A percentile compares a stretch with the other conserved stretches of the same genome.
Conservation (phyloP, 352 stramenopile genomes). For the Globisporangium mamillatum region DNA sequence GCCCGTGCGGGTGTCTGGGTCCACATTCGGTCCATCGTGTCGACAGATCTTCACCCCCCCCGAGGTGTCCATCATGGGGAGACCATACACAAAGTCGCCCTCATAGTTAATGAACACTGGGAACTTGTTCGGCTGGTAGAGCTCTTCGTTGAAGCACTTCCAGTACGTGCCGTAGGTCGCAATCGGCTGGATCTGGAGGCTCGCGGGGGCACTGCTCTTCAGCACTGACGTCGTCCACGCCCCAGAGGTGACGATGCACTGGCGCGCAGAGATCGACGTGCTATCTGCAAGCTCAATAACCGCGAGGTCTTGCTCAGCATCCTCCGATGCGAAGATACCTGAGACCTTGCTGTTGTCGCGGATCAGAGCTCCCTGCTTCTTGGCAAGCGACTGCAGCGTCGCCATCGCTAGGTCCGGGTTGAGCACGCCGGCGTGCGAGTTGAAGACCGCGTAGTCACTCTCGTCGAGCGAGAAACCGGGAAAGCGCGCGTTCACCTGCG, state of each 20-base stretch:
- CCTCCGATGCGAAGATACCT: slow-evolving; percentile 21
- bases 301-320: slow-evolving; percentile 20
- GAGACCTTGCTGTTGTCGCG: slow-evolving; percentile 34
- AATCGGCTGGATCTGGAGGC: slow-evolving; percentile 53
- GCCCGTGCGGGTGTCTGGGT: slow-evolving; percentile 40
- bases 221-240: slow-evolving; percentile 47
- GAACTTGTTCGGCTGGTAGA: slow-evolving; percentile 46
- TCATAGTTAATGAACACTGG: slow-evolving; percentile 73
- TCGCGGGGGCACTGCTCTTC: slow-evolving; percentile 12
- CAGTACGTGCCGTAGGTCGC: slow-evolving; percentile 69
- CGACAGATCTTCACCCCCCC: slow-evolving; percentile 76
- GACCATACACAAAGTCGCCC: slow-evolving; percentile 44
- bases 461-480: slow-evolving; percentile 45
- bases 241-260: slow-evolving; percentile 62
- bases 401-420: slow-evolving; percentile 55
- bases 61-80: slow-evolving; percentile 37
- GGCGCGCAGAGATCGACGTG: slow-evolving; percentile 19
- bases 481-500: slow-evolving; percentile 48
- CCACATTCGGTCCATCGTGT: slow-evolving; percentile 46
- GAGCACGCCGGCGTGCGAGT: slow-evolving; percentile 41
- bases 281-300: slow-evolving; percentile 33
- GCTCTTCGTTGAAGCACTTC: slow-evolving; percentile 37
- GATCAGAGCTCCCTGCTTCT: slow-evolving; percentile 32
- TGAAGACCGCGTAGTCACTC: slow-evolving; percentile 45
- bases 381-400: slow-evolving; percentile 43